phyloP scores from a whole-genome alignment of 352 stramenopile genomes.

The Poterioochromonas sp. region DNA sequence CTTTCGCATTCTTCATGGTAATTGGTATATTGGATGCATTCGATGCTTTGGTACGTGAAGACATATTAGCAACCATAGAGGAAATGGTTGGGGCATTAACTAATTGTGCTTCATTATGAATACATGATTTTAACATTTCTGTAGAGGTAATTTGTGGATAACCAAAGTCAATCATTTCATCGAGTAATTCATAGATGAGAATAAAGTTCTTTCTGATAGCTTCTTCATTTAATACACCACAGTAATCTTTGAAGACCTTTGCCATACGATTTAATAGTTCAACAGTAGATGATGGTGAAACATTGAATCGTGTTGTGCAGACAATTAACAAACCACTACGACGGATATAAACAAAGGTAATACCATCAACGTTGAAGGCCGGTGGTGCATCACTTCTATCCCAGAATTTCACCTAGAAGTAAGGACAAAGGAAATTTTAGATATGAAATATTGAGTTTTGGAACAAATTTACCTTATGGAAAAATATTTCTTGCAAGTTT shows the following conservation, averaged over 20 bases:
- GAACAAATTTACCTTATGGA: conserved; percentile 75
- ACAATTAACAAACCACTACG: conserved; percentile 97
- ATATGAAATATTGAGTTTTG: background rate
- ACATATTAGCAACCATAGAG: conserved; percentile 59
- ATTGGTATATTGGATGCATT: conserved; percentile 78
- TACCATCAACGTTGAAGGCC: conserved; percentile 90
- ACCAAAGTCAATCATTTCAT: conserved; percentile 97
- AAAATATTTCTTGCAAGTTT: conserved; percentile 89
- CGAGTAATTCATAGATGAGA: conserved; percentile 95
- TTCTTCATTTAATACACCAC: conserved; percentile 91
- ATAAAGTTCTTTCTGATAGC: conserved; percentile 99
- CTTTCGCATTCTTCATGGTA: conserved; percentile 51
- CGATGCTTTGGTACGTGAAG: conserved; percentile 77
- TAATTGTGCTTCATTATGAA: conserved; percentile 95
- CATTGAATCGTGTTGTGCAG: conserved; percentile 87
- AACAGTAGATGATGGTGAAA: conserved; percentile 85
- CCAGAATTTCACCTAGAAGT: conserved; percentile 81
- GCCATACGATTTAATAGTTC: conserved; percentile 84
- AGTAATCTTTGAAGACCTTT: conserved; percentile 99
- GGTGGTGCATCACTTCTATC: conserved; percentile 86
- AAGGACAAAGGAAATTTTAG: background rate
- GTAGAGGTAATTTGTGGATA: conserved; percentile 95
- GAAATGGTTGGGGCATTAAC: conserved; percentile 57
- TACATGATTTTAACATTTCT: conserved; percentile 90
- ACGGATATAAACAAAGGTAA: conserved; percentile 96